Evolutionary conservation across 2,329 filamentous ascomycete genomes (phyloP).

Genomic region (Ophiostoma sp.): DNA sequence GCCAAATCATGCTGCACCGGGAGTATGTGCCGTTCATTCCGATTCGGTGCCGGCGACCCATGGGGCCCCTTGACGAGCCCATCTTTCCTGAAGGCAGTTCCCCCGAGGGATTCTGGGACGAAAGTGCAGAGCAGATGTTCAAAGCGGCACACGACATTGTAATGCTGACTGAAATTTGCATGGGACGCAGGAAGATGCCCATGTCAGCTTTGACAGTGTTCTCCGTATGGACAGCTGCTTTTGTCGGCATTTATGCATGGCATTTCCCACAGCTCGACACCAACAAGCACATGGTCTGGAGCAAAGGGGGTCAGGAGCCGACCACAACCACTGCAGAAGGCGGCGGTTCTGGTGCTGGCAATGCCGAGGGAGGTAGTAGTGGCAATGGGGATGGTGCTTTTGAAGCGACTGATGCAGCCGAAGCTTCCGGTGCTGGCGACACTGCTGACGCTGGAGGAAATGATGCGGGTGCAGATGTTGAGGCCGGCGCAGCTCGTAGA

Average conservation of each 20-base stretch:
- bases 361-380: not conserved
- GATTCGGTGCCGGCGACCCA: conserved; percentile 45
- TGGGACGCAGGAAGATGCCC: conserved; percentile 51
- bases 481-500: conserved; percentile 29
- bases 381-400: not conserved
- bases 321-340: not conserved
- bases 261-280: conserved; percentile 66
- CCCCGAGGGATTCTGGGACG: conserved; percentile 55
- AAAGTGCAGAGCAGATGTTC: conserved; percentile 58
- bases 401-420: not conserved
- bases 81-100: conserved; percentile 45
- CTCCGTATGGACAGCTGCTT: conserved; percentile 60
- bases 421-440: not conserved
- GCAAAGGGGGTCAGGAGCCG: not conserved
- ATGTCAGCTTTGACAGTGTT: conserved; percentile 65
- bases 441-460: not conserved
- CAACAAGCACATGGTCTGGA: conserved; percentile 44
- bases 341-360: not conserved
- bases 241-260: conserved; percentile 59
- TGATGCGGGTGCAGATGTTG: conserved; percentile 23
- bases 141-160: conserved; percentile 57
- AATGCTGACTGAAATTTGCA: conserved; percentile 57
- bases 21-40: conserved; percentile 64
- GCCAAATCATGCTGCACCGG: conserved; percentile 61
- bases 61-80: conserved; percentile 55